Conservation (phyloP, 768 basidiomycete species). For the Serpula lacrymans region DNA sequence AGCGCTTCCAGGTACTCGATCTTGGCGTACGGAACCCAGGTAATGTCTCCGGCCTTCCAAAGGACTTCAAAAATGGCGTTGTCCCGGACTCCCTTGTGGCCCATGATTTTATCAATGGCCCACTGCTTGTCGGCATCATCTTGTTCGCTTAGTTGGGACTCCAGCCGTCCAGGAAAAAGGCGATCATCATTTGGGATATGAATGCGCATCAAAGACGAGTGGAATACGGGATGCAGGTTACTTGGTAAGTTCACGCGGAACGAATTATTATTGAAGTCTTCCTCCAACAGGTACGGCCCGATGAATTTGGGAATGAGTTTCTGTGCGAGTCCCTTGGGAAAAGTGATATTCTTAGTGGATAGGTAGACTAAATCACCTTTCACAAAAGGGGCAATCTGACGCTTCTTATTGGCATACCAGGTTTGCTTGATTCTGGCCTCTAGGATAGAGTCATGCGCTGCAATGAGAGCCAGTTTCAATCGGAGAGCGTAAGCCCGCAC, state of each 20-base stretch:
- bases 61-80: slow-evolving; percentile 26
- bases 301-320: slow-evolving; percentile 37
- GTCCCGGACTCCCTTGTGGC: slow-evolving; percentile 24
- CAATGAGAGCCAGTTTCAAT: slow-evolving; percentile 19
- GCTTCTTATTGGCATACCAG: slow-evolving; percentile 6
- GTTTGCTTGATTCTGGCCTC: slow-evolving; percentile 10
- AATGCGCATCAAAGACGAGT: slow-evolving; percentile 28
- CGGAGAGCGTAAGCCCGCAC: slow-evolving; percentile 19
- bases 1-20: slow-evolving; percentile 16
- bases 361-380: slow-evolving; percentile 30
- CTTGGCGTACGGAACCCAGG: slow-evolving; percentile 30
- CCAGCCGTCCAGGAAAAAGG: slow-evolving; percentile 32
- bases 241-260: slow-evolving; percentile 23
- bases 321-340: slow-evolving; percentile 28
- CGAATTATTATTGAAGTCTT: slow-evolving; percentile 21
- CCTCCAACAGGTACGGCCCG: slow-evolving; percentile 32
- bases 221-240: slow-evolving; percentile 18
- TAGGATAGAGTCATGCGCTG: slow-evolving; percentile 18
- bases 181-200: slow-evolving; percentile 26
- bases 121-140: slow-evolving; percentile 20
- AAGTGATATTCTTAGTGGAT: slow-evolving; percentile 31
- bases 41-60: slow-evolving; percentile 33
- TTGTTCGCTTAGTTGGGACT: slow-evolving; percentile 18
- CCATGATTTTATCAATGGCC: slow-evolving; percentile 20
- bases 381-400: slow-evolving; percentile 8